phyloP scores from a whole-genome alignment of 768 basidiomycete species.

The Russula emetica region DNA sequence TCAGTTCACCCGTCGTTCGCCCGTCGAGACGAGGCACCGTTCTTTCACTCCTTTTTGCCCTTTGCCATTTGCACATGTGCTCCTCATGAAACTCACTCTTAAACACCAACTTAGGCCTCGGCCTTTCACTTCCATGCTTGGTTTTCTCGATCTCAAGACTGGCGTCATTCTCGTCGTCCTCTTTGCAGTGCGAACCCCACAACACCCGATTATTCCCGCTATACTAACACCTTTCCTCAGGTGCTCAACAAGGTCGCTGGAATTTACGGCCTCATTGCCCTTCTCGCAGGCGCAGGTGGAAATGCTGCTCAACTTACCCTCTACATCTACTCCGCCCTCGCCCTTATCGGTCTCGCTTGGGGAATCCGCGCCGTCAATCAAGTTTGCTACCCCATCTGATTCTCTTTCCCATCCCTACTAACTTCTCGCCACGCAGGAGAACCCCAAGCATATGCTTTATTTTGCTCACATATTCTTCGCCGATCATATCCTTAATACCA shows the following conservation, averaged over 20 bases:
- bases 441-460: conserved; percentile 75
- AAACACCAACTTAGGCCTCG: conserved; percentile 80
- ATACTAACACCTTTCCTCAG: conserved; percentile 38
- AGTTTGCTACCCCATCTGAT: conserved; percentile 45
- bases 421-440: conserved; percentile 57
- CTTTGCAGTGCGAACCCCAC: conserved; percentile 65
- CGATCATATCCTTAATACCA: conserved; percentile 85
- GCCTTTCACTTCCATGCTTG: conserved; percentile 79
- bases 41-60: neutral
- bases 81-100: conserved; percentile 72
- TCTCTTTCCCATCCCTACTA: conserved; percentile 13
- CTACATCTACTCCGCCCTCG: conserved; percentile 88
- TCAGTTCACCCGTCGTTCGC: too few relatives aligned
- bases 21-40: neutral
- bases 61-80: neutral
- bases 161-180: conserved; percentile 84
- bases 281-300: conserved; percentile 87
- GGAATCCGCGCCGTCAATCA: conserved; percentile 81
- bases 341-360: conserved; percentile 78
- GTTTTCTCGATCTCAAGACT: conserved; percentile 88
- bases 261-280: conserved; percentile 90
- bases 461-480: conserved; percentile 90
- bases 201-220: conserved; percentile 2
- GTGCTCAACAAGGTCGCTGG: conserved; percentile 97
- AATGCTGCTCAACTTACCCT: conserved; percentile 88